Evolutionary conservation across 1,139 yeast species (phyloP).

Genomic region (Candida sanyaensis): DNA sequence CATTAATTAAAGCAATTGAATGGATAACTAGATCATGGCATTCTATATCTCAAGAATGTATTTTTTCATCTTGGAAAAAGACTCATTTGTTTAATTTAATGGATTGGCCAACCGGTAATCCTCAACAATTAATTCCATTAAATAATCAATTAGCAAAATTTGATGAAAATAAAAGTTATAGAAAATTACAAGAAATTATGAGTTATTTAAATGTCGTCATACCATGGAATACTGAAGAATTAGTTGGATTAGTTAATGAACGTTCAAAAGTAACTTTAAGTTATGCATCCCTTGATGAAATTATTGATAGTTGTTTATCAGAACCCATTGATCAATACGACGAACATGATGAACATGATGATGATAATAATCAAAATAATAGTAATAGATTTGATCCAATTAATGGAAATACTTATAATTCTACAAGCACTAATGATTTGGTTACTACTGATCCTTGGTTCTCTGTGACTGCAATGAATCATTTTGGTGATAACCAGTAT

Average conservation of each 20-base stretch:
- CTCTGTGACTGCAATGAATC: not conserved
- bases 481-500: not conserved
- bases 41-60: constrained; percentile 44
- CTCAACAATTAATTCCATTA: constrained; percentile 7
- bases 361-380: not conserved
- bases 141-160: constrained; percentile 11
- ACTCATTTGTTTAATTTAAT: constrained; percentile 24
- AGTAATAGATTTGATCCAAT: not conserved
- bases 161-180: constrained; percentile 29
- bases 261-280: constrained; percentile 54
- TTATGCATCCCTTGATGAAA: constrained; percentile 63
- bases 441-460: constrained; percentile 6
- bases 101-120: constrained; percentile 23
- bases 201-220: constrained; percentile 47
- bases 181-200: constrained; percentile 45
- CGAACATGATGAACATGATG: constrained; percentile 1
- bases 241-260: constrained; percentile 59
- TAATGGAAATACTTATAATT: not conserved
- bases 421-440: not conserved
- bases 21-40: constrained; percentile 62
- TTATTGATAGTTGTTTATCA: constrained; percentile 61
- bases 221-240: constrained; percentile 60
- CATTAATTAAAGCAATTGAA: constrained; percentile 57
- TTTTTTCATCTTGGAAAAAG: constrained; percentile 55
- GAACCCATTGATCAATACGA: constrained; percentile 26